Base-by-base conservation (phyloP, 768 basidiomycete genomes). In the Artomyces pyxidatus region DNA sequence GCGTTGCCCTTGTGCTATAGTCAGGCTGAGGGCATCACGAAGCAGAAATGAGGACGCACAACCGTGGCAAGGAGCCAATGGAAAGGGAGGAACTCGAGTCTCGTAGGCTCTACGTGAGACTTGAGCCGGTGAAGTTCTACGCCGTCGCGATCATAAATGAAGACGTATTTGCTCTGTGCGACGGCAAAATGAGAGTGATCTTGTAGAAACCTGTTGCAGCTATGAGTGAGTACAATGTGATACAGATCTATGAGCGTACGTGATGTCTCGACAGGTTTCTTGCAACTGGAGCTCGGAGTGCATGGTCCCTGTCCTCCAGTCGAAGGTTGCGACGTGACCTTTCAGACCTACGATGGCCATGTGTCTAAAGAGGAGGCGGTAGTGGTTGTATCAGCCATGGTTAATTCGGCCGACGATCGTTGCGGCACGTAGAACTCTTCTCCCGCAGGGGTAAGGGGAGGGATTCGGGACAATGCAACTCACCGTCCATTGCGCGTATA, bases 121-220 rank as follows among this genome's bases (percentile, higher is more conserved):
- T 85, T 85, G 12, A 93, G 71, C 54, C 81, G 75, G 59, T 98
- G 96, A 4, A 99, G 66, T 63, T 98, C 96, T 12, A 96, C 85
- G 19, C 96, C 95, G 56, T 91, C 80, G 27, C 83, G 78, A 66
- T 98, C 96, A 55, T 99, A 98, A 39, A 99, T 91, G 66, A 88
- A 99, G 16, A 87, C 88, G 62, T 95, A 89, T 73, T 92, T 88
- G 66, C 90, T 88, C 67, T 99, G 95, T 0, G 95, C 95, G 8
- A 96, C 93, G 2, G 95, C 95, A 60, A 86, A 92, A 65, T 85
- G 88, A 0, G 88, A 85, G 45, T 96, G 89, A 55, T 95, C 89
- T 61, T 97, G 94, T 6, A 99, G 68, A 61, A 92, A 97, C 16
- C 88, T 93, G 50, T 4, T 26, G 47, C 27, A 27, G 16, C 17